These are phyloP conservation scores for Calocera viscosa DNA, from an alignment of 768 basidiomycete species.

Conservation along the genomic window DNA sequence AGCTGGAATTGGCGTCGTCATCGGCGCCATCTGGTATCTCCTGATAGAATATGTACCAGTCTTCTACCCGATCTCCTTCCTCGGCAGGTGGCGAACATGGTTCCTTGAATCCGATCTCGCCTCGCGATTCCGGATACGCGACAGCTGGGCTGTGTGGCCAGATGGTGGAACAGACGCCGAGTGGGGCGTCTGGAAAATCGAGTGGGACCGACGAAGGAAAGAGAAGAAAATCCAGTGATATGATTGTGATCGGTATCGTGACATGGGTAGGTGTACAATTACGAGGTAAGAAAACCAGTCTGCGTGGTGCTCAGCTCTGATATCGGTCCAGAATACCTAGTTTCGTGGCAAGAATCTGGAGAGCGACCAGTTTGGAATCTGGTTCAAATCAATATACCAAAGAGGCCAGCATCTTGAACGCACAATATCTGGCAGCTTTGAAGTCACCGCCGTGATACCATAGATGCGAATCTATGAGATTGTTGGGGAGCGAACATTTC, in stretches of 20 bases:
- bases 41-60: conserved; percentile 48
- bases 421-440: not conserved
- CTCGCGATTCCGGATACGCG: conserved; percentile 56
- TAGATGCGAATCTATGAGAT: no score
- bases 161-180: conserved; percentile 67
- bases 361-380: not conserved
- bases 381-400: not conserved
- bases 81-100: conserved; percentile 17
- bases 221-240: not conserved
- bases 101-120: conserved; percentile 50
- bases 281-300: not conserved
- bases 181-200: conserved; percentile 47
- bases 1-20: conserved; percentile 43
- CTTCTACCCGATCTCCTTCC: conserved; percentile 38
- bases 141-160: conserved; percentile 70
- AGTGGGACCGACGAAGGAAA: conserved; percentile 12
- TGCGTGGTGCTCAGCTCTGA: not conserved
- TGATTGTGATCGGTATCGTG: not conserved
- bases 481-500: no score
- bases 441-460: not conserved
- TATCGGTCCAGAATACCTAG: not conserved
- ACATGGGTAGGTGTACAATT: not conserved
- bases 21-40: conserved; percentile 45
- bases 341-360: not conserved
- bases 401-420: not conserved